These are phyloP conservation scores for Pestalotiopsis sp. DNA, from an alignment of 2,329 filamentous ascomycete genomes.

Conservation along the genomic window DNA sequence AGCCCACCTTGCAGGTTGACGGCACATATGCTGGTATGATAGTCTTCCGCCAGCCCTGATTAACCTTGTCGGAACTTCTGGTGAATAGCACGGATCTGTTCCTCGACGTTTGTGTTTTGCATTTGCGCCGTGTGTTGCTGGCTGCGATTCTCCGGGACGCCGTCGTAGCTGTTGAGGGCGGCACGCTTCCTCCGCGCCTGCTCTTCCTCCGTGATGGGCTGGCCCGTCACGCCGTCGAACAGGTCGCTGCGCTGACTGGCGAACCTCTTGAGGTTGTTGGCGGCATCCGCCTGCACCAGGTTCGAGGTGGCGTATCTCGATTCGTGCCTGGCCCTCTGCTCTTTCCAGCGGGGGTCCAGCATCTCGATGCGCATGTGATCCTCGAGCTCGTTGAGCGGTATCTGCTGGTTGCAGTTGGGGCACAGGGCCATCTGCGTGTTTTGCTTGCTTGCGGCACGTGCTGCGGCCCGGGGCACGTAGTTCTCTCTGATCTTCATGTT, in stretches of 20 bases:
- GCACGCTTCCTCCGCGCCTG: slow-evolving; percentile 75
- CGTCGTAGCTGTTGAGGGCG: slow-evolving; percentile 68
- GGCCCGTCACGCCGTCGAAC: slow-evolving; percentile 75
- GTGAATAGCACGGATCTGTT: slow-evolving; percentile 74
- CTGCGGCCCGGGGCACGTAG: slow-evolving; percentile 84
- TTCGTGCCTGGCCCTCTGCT: slow-evolving; percentile 89
- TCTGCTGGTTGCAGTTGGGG: slow-evolving; percentile 90
- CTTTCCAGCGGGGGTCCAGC: slow-evolving; percentile 92
- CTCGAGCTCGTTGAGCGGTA: slow-evolving; percentile 84
- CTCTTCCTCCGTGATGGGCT: slow-evolving; percentile 73
- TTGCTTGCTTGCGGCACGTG: slow-evolving; percentile 68
- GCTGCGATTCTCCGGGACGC: slow-evolving; percentile 61
- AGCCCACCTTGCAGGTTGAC: not conserved
- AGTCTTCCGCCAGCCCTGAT: slow-evolving; percentile 16
- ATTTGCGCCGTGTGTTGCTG: slow-evolving; percentile 58
- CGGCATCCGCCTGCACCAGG: slow-evolving; percentile 82
- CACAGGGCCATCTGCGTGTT: slow-evolving; percentile 74
- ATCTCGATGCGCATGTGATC: slow-evolving; percentile 95
- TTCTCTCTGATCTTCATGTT: slow-evolving; percentile 92
- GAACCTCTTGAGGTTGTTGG: slow-evolving; percentile 92
- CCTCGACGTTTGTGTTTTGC: slow-evolving; percentile 77
- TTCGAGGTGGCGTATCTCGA: slow-evolving; percentile 85
- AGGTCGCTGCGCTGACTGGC: slow-evolving; percentile 87
- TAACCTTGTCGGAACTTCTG: slow-evolving; percentile 52
- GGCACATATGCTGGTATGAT: not conserved